Percentiles rank a stretch among this genome's conserved stretches.
Evolutionary conservation across 2,329 filamentous ascomycete genomes (phyloP).

Genomic region (Leptographium wingfieldii): DNA sequence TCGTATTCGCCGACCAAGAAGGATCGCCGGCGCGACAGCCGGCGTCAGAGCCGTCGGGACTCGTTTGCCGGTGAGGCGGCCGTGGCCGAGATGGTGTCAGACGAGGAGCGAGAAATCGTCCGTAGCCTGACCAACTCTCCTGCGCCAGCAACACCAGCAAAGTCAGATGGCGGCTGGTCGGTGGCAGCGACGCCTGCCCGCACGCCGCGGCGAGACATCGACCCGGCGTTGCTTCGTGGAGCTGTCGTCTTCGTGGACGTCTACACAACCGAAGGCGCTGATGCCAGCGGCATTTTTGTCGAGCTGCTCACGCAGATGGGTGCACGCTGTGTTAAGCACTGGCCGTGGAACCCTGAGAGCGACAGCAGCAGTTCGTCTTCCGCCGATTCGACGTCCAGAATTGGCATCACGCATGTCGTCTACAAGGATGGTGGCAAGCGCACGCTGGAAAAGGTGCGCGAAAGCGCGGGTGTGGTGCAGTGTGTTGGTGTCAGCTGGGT

Average conservation of each 20-base stretch:
- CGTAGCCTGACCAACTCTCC: not conserved
- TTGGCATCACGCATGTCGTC: slow-evolving; percentile 77
- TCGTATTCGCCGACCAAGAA: slow-evolving; percentile 41
- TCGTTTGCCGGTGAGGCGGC: slow-evolving; percentile 5
- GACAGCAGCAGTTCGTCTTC: slow-evolving; percentile 10
- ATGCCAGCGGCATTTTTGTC: slow-evolving; percentile 70
- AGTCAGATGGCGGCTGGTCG: slow-evolving; percentile 38
- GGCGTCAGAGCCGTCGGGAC: slow-evolving; percentile 14
- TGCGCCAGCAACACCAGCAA: slow-evolving; percentile 30
- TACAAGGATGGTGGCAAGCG: slow-evolving; percentile 77
- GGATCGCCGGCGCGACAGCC: slow-evolving; percentile 8
- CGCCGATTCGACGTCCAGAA: slow-evolving; percentile 27
- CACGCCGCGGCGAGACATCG: slow-evolving; percentile 41
- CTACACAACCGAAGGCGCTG: slow-evolving; percentile 66
- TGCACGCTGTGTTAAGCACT: slow-evolving; percentile 62
- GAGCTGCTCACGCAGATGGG: slow-evolving; percentile 68
- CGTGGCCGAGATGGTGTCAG: slow-evolving; percentile 9
- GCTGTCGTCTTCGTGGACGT: slow-evolving; percentile 76
- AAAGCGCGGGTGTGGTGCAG: slow-evolving; percentile 60
- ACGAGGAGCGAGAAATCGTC: slow-evolving; percentile 6
- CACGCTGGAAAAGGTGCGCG: slow-evolving; percentile 69
- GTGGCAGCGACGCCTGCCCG: slow-evolving; percentile 41
- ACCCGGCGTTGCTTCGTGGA: slow-evolving; percentile 47
- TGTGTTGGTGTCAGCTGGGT: slow-evolving; percentile 86
- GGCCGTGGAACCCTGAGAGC: slow-evolving; percentile 55